Conservation (phyloP, 129 eudicot genomes). For the Sambucus nigra region DNA sequence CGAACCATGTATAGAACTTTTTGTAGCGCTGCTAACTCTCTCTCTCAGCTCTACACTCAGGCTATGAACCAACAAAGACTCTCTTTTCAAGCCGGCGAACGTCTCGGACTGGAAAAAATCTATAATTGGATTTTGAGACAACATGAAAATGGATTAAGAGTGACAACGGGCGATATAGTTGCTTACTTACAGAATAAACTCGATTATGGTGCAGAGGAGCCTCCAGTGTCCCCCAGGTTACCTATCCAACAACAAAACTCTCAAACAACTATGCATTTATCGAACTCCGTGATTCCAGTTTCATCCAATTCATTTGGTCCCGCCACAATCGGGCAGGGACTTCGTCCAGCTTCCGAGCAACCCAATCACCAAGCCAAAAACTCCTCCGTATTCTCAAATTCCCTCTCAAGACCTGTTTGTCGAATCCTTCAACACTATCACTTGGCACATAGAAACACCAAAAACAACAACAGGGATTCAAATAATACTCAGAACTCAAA, state of each 20-base stretch:
- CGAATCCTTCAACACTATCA: conserved; percentile 45
- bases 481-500: conserved; percentile 3
- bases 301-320: conserved; percentile 11
- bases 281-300: conserved; percentile 5
- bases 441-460: conserved; percentile 15
- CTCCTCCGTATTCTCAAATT: conserved; percentile 42
- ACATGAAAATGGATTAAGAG: conserved; percentile 31
- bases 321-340: conserved; percentile 16
- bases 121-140: conserved; percentile 40
- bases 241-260: conserved; percentile 10
- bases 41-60: conserved; percentile 56
- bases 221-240: conserved; percentile 14
- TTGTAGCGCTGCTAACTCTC: conserved; percentile 50
- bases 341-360: conserved; percentile 14
- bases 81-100: conserved; percentile 57
- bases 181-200: conserved; percentile 35
- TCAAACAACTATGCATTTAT: neutral
- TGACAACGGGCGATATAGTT: conserved; percentile 29
- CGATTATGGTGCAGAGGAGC: conserved; percentile 27
- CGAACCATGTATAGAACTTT: conserved; percentile 48
- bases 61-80: conserved; percentile 40
- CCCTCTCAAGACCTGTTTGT: conserved; percentile 47
- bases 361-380: conserved; percentile 27
- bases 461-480: conserved; percentile 4
- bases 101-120: conserved; percentile 46